phyloP scores from a whole-genome alignment of 2,329 filamentous ascomycete species.

The Epichloe festucae region DNA sequence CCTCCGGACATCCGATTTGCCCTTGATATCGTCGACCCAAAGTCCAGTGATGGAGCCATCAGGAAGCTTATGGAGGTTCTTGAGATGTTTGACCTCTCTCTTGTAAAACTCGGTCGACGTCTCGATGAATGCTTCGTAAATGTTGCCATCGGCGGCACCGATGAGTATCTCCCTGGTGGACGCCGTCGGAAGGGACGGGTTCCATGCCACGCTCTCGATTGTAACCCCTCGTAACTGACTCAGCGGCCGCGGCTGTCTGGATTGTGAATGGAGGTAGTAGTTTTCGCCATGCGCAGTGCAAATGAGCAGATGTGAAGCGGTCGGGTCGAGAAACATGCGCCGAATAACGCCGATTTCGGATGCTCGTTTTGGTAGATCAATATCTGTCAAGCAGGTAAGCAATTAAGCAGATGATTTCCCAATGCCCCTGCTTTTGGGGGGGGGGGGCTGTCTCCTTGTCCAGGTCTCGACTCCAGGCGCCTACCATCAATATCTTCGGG shows the following conservation, averaged over 20 bases:
- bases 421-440: neutral
- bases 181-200: conserved; percentile 79
- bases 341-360: conserved; percentile 86
- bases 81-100: conserved; percentile 86
- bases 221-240: conserved; percentile 72
- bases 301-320: conserved; percentile 85
- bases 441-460: neutral
- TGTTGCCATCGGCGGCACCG: conserved; percentile 82
- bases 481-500: conserved; percentile 88
- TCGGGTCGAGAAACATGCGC: conserved; percentile 94
- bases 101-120: conserved; percentile 90
- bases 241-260: conserved; percentile 71
- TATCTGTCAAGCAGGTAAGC: conserved; percentile 44
- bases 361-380: conserved; percentile 88
- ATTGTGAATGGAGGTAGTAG: conserved; percentile 95
- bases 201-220: conserved; percentile 90
- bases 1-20: conserved; percentile 58
- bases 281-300: conserved; percentile 88
- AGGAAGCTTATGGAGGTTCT: conserved; percentile 66
- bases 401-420: neutral
- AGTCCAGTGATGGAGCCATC: conserved; percentile 77
- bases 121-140: conserved; percentile 93
- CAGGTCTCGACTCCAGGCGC: conserved; percentile 5
- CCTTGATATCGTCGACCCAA: conserved; percentile 63
- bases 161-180: conserved; percentile 90